Evolutionary conservation across 2,329 filamentous ascomycete species (phyloP).

Genomic region (Coniochaeta sp.): DNA sequence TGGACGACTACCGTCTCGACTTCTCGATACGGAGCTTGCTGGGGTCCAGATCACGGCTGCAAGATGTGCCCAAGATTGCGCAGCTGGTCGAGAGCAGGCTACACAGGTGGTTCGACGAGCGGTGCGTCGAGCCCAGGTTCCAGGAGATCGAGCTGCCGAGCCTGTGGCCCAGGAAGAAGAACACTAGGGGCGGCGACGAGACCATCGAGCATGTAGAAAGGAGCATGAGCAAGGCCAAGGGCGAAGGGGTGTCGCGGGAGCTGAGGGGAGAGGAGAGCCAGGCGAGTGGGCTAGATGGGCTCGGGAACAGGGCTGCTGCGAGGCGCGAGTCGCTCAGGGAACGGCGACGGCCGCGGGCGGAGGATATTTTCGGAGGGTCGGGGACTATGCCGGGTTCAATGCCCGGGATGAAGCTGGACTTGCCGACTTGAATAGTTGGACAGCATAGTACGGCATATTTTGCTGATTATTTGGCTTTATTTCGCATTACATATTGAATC

Average conservation of each 20-base stretch:
- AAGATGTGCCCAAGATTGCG: conserved; percentile 84
- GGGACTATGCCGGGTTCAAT: conserved; percentile 18
- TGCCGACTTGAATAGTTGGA: background rate
- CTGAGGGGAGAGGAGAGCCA: conserved; percentile 41
- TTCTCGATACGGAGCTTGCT: conserved; percentile 74
- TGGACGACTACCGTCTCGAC: conserved; percentile 80
- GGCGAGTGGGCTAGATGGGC: background rate
- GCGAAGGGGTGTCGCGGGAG: conserved; percentile 44
- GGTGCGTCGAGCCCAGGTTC: conserved; percentile 77
- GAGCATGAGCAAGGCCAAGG: conserved; percentile 45
- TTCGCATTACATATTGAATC: background rate
- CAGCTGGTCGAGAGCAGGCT: conserved; percentile 73
- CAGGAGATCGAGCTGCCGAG: conserved; percentile 80
- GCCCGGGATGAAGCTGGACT: conserved; percentile 8
- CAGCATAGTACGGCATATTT: background rate
- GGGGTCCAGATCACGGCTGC: conserved; percentile 69
- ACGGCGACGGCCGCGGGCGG: conserved; percentile 17
- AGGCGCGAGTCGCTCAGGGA: conserved; percentile 13
- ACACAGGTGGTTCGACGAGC: conserved; percentile 82
- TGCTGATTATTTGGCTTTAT: background rate
- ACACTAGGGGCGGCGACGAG: conserved; percentile 67
- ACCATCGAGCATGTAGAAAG: conserved; percentile 33
- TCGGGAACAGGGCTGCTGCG: background rate
- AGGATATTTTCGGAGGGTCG: conserved; percentile 16
- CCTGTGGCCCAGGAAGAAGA: conserved; percentile 78